These are phyloP conservation scores for Xanthoconium separans DNA, from an alignment of 1,284 basidiomycete species.

Conservation along the genomic window DNA sequence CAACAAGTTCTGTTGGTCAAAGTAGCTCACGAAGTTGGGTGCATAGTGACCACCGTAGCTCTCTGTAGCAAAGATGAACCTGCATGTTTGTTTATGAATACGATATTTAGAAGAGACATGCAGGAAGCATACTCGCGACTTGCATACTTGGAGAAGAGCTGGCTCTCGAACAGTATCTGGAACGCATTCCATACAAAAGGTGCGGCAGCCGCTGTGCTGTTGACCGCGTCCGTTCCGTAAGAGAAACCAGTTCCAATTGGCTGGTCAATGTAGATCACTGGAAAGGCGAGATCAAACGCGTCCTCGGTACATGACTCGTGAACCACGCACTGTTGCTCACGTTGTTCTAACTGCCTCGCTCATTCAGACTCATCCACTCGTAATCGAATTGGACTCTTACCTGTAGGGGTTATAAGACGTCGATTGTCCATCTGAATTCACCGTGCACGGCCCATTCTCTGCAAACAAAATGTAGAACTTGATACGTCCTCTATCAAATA, in stretches of 20 bases:
- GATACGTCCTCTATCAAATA: background rate
- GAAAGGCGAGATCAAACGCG: background rate
- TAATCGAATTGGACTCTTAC: constrained; percentile 9
- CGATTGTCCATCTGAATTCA: constrained; percentile 24
- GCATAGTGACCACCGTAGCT: constrained; percentile 72
- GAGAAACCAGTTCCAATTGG: constrained; percentile 72
- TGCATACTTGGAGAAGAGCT: constrained; percentile 55
- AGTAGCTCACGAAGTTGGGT: constrained; percentile 62
- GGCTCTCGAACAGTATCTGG: constrained; percentile 66
- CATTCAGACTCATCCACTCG: background rate
- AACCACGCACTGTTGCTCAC: constrained; percentile 56
- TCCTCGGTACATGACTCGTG: background rate
- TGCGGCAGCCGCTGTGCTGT: constrained; percentile 51
- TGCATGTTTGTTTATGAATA: constrained; percentile 20
- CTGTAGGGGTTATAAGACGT: constrained; percentile 33
- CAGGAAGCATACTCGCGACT: constrained; percentile 48
- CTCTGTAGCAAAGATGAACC: constrained; percentile 65
- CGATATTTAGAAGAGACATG: background rate
- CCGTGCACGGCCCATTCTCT: constrained; percentile 33
- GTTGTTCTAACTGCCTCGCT: constrained; percentile 58
- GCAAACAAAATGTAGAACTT: background rate
- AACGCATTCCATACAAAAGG: constrained; percentile 60
- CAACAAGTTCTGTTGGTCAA: constrained; percentile 62
- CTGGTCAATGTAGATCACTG: constrained; percentile 77
- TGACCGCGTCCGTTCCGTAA: constrained; percentile 50